Conservation (phyloP, 2,329 filamentous ascomycete genomes). For the Dactylonectria macrodidyma region DNA sequence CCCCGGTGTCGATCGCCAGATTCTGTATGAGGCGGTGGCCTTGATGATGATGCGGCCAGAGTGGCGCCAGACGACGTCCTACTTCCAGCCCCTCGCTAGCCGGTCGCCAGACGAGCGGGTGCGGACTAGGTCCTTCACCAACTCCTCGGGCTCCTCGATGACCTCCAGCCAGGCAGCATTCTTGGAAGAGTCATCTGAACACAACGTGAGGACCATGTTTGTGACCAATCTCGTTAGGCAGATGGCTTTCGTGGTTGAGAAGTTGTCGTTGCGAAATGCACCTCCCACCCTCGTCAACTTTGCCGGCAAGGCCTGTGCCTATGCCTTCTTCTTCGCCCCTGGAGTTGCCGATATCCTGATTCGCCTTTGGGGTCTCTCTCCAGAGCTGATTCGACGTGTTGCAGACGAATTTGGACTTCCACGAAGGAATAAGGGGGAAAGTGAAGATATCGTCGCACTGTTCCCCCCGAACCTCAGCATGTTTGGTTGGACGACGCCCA, state of each 20-base stretch:
- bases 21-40: conserved; percentile 83
- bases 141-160: conserved; percentile 72
- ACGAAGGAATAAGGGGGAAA: conserved; percentile 67
- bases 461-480: conserved; percentile 79
- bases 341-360: conserved; percentile 88
- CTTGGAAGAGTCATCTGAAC: conserved; percentile 79
- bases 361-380: conserved; percentile 82
- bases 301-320: conserved; percentile 90
- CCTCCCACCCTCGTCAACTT: conserved; percentile 82
- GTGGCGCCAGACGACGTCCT: conserved; percentile 83
- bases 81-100: conserved; percentile 74
- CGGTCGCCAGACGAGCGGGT: conserved; percentile 65
- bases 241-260: conserved; percentile 89
- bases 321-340: conserved; percentile 93
- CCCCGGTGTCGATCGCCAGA: conserved; percentile 85
- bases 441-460: conserved; percentile 75
- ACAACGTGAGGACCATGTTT: conserved; percentile 92
- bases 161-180: conserved; percentile 75
- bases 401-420: conserved; percentile 78
- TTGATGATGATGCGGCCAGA: conserved; percentile 91
- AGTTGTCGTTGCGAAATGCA: conserved; percentile 83
- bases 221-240: conserved; percentile 85
- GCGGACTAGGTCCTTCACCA: conserved; percentile 62
- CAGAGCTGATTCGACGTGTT: conserved; percentile 79
- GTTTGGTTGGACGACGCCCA: conserved; percentile 70